phyloP scores from a whole-genome alignment of 768 basidiomycete genomes.

The Xerocomus brunneocitrinus region DNA sequence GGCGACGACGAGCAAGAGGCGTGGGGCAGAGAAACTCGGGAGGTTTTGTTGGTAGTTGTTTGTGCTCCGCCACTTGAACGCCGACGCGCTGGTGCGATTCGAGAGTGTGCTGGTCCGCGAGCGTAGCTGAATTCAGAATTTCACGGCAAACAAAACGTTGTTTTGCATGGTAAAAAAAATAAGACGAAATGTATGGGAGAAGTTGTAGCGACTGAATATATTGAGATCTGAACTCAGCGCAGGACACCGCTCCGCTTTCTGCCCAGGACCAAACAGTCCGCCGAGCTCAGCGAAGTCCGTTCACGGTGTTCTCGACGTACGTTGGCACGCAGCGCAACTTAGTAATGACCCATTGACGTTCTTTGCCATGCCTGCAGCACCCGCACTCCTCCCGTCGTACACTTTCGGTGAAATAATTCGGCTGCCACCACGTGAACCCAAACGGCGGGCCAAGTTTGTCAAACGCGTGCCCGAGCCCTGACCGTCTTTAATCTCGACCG shows the following conservation, averaged over 20 bases:
- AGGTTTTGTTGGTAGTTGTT: slow-evolving; percentile 18
- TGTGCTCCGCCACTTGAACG: slow-evolving; percentile 16
- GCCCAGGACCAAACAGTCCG: slow-evolving; percentile 28
- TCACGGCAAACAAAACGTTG: no score
- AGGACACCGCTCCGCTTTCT: slow-evolving; percentile 12
- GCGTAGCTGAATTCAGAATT: neutral
- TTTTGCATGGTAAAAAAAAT: no score
- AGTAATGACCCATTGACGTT: slow-evolving; percentile 22
- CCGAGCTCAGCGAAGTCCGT: slow-evolving; percentile 34
- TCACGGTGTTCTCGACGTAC: slow-evolving; percentile 17
- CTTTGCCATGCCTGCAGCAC: slow-evolving; percentile 21
- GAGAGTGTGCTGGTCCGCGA: neutral
- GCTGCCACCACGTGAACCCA: slow-evolving; percentile 35
- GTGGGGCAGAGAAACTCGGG: slow-evolving; percentile 28
- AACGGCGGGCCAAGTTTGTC: slow-evolving; percentile 32
- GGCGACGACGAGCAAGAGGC: slow-evolving; percentile 31
- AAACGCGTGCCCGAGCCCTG: slow-evolving; percentile 33
- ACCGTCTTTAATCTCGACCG: slow-evolving; percentile 27
- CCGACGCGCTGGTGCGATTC: neutral
- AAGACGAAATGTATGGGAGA: no score
- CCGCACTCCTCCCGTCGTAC: slow-evolving; percentile 21
- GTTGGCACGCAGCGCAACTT: slow-evolving; percentile 19
- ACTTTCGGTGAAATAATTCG: slow-evolving; percentile 23
- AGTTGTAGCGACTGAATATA: no score
- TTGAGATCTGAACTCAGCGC: slow-evolving; percentile 26